Evolutionary conservation across 495 filamentous ascomycete species (phyloP).

Genomic region (Elasticomyces elasticus): DNA sequence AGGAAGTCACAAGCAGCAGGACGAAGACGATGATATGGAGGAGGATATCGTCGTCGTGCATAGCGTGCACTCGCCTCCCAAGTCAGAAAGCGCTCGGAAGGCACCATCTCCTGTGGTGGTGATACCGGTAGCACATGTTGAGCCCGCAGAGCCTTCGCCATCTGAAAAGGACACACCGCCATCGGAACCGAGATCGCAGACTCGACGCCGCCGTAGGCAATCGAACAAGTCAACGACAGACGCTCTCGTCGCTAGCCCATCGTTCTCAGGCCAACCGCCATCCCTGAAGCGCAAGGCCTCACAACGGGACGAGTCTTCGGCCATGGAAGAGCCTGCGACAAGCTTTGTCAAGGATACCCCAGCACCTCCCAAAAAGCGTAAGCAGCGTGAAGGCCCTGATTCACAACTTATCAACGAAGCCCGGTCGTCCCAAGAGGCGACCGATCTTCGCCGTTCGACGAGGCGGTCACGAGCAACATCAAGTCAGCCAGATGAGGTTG

Average conservation of each 20-base stretch:
- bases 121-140: not conserved
- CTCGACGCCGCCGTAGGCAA: conserved; percentile 3
- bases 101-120: not conserved
- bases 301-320: conserved; percentile 5
- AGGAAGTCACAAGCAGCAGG: conserved; percentile 10
- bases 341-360: conserved; percentile 24
- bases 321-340: conserved; percentile 8
- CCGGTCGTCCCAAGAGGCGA: conserved; percentile 6
- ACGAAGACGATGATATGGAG: conserved; percentile 19
- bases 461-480: not conserved
- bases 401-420: not conserved
- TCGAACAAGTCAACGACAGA: conserved; percentile 7
- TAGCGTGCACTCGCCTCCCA: conserved; percentile 3
- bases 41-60: conserved; percentile 27
- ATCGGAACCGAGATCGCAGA: not conserved
- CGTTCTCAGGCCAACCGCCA: not conserved
- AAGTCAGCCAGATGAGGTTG: not conserved
- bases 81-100: not conserved
- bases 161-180: not conserved
- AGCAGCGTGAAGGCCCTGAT: conserved; percentile 6
- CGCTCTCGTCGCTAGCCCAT: not conserved
- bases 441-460: not conserved
- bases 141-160: not conserved
- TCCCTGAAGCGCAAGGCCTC: conserved; percentile 21
- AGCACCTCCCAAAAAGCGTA: conserved; percentile 19